Evolutionary conservation across 768 basidiomycete genomes (phyloP).

Genomic region (Xerocomellus chrysenteron): DNA sequence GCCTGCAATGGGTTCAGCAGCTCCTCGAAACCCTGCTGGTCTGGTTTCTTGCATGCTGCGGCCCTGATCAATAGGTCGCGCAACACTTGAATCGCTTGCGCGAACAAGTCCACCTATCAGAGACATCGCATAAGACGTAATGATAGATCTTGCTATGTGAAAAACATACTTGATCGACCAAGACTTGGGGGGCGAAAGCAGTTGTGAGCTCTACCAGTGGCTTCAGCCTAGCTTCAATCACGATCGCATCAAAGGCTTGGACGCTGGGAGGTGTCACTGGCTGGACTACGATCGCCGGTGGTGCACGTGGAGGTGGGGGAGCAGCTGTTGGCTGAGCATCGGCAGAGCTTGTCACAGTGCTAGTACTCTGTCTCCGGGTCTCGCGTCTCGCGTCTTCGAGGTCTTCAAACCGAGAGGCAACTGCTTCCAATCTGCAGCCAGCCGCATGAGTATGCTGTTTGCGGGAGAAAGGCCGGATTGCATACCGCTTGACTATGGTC

Average conservation of each 20-base stretch:
- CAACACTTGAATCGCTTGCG: slow-evolving; percentile 65
- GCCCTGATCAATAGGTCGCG: slow-evolving; percentile 67
- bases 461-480: slow-evolving; percentile 3
- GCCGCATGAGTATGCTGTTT: background rate
- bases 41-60: slow-evolving; percentile 77
- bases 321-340: slow-evolving; percentile 28
- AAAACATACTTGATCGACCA: slow-evolving; percentile 73
- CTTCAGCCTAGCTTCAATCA: slow-evolving; percentile 72
- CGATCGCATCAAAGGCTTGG: slow-evolving; percentile 66
- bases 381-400: slow-evolving; percentile 55
- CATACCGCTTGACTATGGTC: slow-evolving; percentile 80
- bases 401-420: slow-evolving; percentile 92
- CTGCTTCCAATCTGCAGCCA: slow-evolving; percentile 78
- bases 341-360: slow-evolving; percentile 29
- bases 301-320: slow-evolving; percentile 34
- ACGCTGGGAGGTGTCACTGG: slow-evolving; percentile 57
- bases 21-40: slow-evolving; percentile 52
- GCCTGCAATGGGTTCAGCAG: slow-evolving; percentile 68
- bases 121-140: slow-evolving; percentile 3
- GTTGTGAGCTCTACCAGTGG: slow-evolving; percentile 73
- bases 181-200: slow-evolving; percentile 61
- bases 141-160: background rate
- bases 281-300: slow-evolving; percentile 38
- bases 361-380: slow-evolving; percentile 28
- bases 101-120: slow-evolving; percentile 63